Percentiles rank a stretch among this genome's conserved stretches.
Conservation (phyloP, 2,329 filamentous ascomycete species). For the Pyricularia pennisetigena region DNA sequence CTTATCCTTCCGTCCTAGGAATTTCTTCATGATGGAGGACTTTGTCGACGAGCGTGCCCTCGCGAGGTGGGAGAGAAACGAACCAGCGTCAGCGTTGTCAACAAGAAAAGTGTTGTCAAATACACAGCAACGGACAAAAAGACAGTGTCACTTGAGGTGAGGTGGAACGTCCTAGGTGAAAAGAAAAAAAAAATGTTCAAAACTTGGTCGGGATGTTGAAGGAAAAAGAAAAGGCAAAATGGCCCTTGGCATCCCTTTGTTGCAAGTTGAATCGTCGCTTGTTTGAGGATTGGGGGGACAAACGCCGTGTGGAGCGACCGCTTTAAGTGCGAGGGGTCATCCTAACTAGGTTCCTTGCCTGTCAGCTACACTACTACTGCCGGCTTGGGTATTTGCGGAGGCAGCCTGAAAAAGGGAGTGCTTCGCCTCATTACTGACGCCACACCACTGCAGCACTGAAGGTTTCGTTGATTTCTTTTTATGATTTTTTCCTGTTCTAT, state of each 20-base stretch:
- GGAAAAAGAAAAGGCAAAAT: not conserved
- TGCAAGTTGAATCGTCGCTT: not conserved
- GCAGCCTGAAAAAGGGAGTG: not conserved
- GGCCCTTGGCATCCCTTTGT: not conserved
- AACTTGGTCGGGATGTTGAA: not conserved
- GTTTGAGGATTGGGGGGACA: not conserved
- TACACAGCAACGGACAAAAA: not conserved
- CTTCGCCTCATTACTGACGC: not conserved
- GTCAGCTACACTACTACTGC: not conserved
- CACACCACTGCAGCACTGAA: not conserved
- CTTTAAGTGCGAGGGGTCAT: not conserved
- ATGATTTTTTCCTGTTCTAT: not conserved
- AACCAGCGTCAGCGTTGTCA: not conserved
- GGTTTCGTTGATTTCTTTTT: not conserved
- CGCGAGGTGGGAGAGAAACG: not conserved
- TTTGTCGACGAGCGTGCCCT: not conserved
- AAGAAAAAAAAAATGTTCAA: not conserved
- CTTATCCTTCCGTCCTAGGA: constrained; percentile 45
- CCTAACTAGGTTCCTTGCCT: not conserved
- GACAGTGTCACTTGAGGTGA: not conserved
- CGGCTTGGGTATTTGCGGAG: not conserved
- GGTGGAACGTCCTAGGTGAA: too few species aligned
- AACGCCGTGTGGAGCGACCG: not conserved
- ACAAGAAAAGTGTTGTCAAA: not conserved
- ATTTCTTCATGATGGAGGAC: constrained; percentile 43